A percentile compares a stretch with the other conserved stretches of the same genome.
Conservation (phyloP, 495 filamentous ascomycete species). For the Cladorrhinum samala region DNA sequence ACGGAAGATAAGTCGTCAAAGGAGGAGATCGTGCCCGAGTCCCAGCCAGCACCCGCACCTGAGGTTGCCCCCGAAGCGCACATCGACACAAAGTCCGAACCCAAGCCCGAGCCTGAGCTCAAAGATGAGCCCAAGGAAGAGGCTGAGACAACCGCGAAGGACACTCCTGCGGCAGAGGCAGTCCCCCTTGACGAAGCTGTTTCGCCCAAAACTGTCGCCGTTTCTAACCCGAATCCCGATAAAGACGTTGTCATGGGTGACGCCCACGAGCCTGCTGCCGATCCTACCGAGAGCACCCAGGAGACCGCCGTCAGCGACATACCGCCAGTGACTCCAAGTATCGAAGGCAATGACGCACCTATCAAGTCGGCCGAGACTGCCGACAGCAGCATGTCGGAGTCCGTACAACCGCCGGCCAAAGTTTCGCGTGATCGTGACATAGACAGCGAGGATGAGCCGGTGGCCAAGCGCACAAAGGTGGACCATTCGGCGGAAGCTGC, state of each 20-base stretch:
- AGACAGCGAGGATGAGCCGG: conserved; percentile 64
- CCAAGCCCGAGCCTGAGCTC: background rate
- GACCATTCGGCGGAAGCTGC: conserved; percentile 20
- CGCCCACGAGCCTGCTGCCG: background rate
- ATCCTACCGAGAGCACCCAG: background rate
- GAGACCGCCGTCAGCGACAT: background rate
- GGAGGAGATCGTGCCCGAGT: background rate
- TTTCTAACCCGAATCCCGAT: background rate
- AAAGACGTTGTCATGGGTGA: background rate
- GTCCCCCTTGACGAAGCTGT: background rate
- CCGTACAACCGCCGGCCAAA: conserved; percentile 40
- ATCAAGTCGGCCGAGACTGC: conserved; percentile 10
- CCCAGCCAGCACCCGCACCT: background rate
- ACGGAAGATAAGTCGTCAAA: background rate
- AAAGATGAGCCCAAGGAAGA: background rate
- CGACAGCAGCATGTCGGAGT: conserved; percentile 35
- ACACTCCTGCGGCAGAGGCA: background rate
- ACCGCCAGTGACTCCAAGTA: background rate
- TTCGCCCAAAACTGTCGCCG: background rate
- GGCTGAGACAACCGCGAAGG: background rate
- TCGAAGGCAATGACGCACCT: background rate
- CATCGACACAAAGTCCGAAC: background rate
- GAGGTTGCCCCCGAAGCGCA: background rate
- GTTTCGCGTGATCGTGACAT: conserved; percentile 65
- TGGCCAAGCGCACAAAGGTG: conserved; percentile 66